A percentile compares a stretch with the other conserved stretches of the same genome.
Evolutionary conservation across 768 basidiomycete genomes (phyloP).

Genomic region (Kwoniella sp.): DNA sequence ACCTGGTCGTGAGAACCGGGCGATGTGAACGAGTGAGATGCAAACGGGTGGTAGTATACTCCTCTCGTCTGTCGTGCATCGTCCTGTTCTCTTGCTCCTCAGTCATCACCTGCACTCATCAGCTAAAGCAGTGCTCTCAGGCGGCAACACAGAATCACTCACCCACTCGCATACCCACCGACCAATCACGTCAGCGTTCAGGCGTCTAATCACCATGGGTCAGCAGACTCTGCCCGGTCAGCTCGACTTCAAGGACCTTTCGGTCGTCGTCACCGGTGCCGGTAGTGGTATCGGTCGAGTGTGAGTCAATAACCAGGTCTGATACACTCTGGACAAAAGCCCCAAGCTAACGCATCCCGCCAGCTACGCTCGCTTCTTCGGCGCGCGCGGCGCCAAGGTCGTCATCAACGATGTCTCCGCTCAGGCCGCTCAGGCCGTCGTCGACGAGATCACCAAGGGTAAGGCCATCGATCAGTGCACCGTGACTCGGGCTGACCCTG

Average conservation of each 20-base stretch:
- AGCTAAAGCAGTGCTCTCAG: no score
- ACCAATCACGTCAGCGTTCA: not conserved
- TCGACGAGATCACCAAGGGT: slow-evolving; percentile 81
- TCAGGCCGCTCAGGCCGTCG: slow-evolving; percentile 83
- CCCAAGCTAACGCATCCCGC: no score
- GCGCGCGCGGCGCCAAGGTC: slow-evolving; percentile 85
- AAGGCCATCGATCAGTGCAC: slow-evolving; percentile 26
- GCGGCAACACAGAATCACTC: no score
- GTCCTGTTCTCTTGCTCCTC: no score
- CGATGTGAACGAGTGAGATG: no score
- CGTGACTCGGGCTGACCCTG: not conserved
- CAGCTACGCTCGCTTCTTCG: slow-evolving; percentile 87
- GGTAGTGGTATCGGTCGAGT: slow-evolving; percentile 90
- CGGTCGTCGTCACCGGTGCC: slow-evolving; percentile 91
- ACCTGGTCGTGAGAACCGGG: no score
- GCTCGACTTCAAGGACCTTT: slow-evolving; percentile 51
- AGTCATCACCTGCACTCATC: no score
- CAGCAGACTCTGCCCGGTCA: no score
- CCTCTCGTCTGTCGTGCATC: no score
- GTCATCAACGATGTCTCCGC: slow-evolving; percentile 92
- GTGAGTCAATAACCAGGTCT: slow-evolving; percentile 57
- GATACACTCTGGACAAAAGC: no score
- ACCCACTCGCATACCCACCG: not conserved
- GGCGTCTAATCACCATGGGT: no score
- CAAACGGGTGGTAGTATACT: no score